phyloP scores from a whole-genome alignment of 768 basidiomycete species.

The Collybiopsis confluens region DNA sequence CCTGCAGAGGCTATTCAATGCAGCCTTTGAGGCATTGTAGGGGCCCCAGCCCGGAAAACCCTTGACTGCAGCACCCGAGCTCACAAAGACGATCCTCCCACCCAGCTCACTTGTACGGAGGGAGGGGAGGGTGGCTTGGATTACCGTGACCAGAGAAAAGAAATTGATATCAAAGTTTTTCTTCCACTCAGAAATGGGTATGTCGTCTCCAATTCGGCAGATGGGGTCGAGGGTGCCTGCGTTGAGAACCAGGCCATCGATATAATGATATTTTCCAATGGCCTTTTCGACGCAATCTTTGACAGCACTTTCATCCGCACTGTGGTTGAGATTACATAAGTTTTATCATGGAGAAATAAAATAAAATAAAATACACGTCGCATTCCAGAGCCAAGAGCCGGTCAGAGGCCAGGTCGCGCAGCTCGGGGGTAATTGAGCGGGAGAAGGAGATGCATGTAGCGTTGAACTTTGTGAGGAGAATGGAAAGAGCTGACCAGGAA shows the following conservation, averaged over 20 bases:
- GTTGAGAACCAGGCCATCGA: constrained; percentile 82
- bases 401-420: constrained; percentile 45
- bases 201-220: constrained; percentile 48
- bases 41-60: constrained; percentile 71
- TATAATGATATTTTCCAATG: constrained; percentile 47
- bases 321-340: too few relatives aligned
- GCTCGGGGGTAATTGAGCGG: constrained; percentile 63
- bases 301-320: constrained; percentile 55
- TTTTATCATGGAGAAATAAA: constrained; percentile 4
- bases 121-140: constrained; percentile 64
- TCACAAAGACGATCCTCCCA: constrained; percentile 76
- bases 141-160: constrained; percentile 71
- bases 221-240: constrained; percentile 78
- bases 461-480: constrained; percentile 58
- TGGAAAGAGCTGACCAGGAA: constrained; percentile 44
- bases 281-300: constrained; percentile 52
- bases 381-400: constrained; percentile 58
- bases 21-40: constrained; percentile 83
- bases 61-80: constrained; percentile 78
- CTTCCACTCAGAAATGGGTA: constrained; percentile 59
- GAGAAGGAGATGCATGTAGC: constrained; percentile 75
- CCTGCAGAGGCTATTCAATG: constrained; percentile 84
- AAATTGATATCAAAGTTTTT: constrained; percentile 81
- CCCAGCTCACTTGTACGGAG: constrained; percentile 55
- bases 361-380: constrained; percentile 68